phyloP scores from a whole-genome alignment of 2,329 filamentous ascomycete genomes.

The Colletotrichum kahawae region DNA sequence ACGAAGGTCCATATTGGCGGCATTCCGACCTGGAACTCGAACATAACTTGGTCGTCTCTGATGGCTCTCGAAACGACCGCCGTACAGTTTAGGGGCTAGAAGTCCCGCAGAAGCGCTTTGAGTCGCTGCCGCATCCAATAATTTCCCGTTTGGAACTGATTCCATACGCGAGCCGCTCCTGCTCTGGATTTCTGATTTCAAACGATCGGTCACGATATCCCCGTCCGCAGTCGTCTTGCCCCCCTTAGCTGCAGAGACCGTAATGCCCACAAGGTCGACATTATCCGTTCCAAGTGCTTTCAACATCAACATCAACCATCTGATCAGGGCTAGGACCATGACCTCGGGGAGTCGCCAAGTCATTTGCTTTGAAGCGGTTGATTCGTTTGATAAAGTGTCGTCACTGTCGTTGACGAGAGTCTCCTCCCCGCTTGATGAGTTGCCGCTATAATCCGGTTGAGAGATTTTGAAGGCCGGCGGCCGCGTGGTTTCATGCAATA shows the following conservation, averaged over 20 bases:
- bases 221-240: fast-evolving
- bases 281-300: background rate
- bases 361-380: background rate
- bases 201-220: fast-evolving
- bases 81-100: fast-evolving
- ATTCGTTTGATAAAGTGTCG: fast-evolving
- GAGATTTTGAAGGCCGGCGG: fast-evolving
- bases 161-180: no score
- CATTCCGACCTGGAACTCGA: background rate
- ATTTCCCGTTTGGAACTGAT: fast-evolving
- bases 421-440: background rate
- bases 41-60: fast-evolving
- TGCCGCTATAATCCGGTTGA: background rate
- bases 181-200: no score
- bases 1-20: background rate
- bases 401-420: fast-evolving
- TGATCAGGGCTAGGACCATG: background rate
- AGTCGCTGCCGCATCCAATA: fast-evolving
- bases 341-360: background rate
- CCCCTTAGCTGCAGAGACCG: fast-evolving
- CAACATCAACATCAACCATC: background rate
- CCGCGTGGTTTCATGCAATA: fast-evolving
- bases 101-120: background rate
- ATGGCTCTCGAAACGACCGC: fast-evolving
- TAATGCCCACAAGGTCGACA: fast-evolving